phyloP scores from a whole-genome alignment of 352 stramenopile genomes.

The Globisporangium middletonii region DNA sequence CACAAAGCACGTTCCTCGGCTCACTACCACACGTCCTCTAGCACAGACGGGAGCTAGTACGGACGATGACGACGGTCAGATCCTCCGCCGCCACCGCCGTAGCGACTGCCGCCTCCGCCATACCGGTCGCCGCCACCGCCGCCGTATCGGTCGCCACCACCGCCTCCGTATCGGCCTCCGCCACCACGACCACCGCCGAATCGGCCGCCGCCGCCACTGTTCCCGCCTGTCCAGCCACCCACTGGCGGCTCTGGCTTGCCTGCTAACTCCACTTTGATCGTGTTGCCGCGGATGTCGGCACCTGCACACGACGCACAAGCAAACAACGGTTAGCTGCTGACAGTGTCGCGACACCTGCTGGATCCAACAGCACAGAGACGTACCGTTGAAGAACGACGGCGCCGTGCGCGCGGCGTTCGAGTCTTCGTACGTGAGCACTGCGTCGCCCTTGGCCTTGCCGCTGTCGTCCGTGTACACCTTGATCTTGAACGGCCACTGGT shows the following conservation, averaged over 20 bases:
- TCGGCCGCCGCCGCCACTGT: slow-evolving; percentile 23
- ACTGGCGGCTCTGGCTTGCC: slow-evolving; percentile 76
- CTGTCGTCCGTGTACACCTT: slow-evolving; percentile 82
- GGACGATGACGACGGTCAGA: slow-evolving; percentile 51
- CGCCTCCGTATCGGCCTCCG: slow-evolving; percentile 22
- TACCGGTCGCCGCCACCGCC: slow-evolving; percentile 15
- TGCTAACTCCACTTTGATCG: slow-evolving; percentile 81
- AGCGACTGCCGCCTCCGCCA: slow-evolving; percentile 15
- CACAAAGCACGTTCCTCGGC: not conserved
- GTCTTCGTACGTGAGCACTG: slow-evolving; percentile 83
- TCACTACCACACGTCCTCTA: not conserved
- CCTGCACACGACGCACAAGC: slow-evolving; percentile 21
- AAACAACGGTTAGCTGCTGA: not conserved
- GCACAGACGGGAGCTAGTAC: slow-evolving; percentile 23
- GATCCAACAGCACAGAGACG: slow-evolving; percentile 4
- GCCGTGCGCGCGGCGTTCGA: slow-evolving; percentile 74
- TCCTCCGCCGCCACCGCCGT: slow-evolving; percentile 30
- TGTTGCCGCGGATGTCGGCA: slow-evolving; percentile 68
- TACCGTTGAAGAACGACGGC: slow-evolving; percentile 81
- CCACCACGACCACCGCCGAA: slow-evolving; percentile 25
- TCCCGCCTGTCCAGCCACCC: slow-evolving; percentile 60
- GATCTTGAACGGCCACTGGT: slow-evolving; percentile 90
- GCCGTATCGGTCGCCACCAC: slow-evolving; percentile 30
- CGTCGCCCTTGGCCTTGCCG: slow-evolving; percentile 73
- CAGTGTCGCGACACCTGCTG: not conserved